Evolutionary conservation across 768 basidiomycete genomes (phyloP), one percentile per base, ranked within the genome.

Genomic region (Gyrodon lividus): DNA sequence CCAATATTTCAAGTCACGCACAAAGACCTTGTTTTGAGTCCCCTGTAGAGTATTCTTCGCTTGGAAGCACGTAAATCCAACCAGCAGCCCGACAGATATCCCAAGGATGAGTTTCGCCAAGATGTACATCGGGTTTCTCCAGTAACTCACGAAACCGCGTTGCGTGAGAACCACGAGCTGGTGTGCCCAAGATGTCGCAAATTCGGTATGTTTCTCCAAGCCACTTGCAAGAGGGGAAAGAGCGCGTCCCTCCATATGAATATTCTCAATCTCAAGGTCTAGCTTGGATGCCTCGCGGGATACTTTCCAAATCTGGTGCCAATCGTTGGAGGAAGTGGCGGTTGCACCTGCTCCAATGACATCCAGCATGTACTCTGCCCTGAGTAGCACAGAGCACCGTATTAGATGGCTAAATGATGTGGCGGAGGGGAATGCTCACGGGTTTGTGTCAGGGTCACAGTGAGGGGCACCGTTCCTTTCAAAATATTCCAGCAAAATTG

Each of bases 341-440:
- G 79, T 77, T 5, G 76, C 75, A 4, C 82, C 83, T 6, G 83
- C 80, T 17, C 81, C 83, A 35, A 83, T 83, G 22, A 73, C 76
- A 38, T 78, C 73, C 28, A 84, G 68, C 61, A 77, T 74, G 60
- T 74, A 77, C 55, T 77, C 76, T 0, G 76, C 76, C 14, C 75
- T 77, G 51, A 8, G 33, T n/a, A 19, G 3, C 13, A n/a, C 7
- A 40, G 6, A 47, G 2, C 14, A 0, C 2, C 6, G 5, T 7
- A 2, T 56, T 4, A 49, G n/a, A 5, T 12, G 7, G 17, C 9
- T 5, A 19, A 16, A 10, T 6, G 12, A 5, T n/a, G 10, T 34
- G 5, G 14, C 7, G 17, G 3, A 33, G 1, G 8, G 8, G n/a
- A 23, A 2, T 3, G 56, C 63, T 52, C 39, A 64, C 64, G 65